Percentiles rank a stretch among this genome's conserved stretches.
Evolutionary conservation across 495 filamentous ascomycete genomes (phyloP).

Genomic region (Penicillium pancosmium): DNA sequence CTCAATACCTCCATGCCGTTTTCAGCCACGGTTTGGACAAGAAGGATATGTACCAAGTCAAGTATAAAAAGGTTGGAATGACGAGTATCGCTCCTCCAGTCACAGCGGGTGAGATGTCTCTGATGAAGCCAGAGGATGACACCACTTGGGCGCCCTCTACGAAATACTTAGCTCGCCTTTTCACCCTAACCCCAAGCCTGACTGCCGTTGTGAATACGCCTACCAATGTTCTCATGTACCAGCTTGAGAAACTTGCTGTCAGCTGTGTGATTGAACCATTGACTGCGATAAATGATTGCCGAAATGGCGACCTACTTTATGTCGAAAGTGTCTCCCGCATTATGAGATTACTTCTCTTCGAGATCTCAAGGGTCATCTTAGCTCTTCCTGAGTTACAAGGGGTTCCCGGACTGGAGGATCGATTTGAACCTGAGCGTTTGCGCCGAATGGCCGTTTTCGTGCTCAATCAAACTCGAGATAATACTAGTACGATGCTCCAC

Average conservation of each 20-base stretch:
- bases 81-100: constrained; percentile 59
- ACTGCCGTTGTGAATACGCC: constrained; percentile 50
- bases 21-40: constrained; percentile 65
- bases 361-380: constrained; percentile 65
- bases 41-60: constrained; percentile 57
- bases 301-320: constrained; percentile 73
- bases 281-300: constrained; percentile 69
- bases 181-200: constrained; percentile 52
- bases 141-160: constrained; percentile 44
- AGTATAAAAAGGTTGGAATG: constrained; percentile 65
- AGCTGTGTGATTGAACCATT: constrained; percentile 83
- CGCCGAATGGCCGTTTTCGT: constrained; percentile 58
- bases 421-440: constrained; percentile 59
- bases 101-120: constrained; percentile 19
- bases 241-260: constrained; percentile 80
- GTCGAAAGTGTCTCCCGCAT: constrained; percentile 57
- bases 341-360: constrained; percentile 65
- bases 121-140: constrained; percentile 21
- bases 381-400: constrained; percentile 67
- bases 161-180: constrained; percentile 52
- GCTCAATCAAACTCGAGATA: constrained; percentile 62
- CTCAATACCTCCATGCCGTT: constrained; percentile 75
- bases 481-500: constrained; percentile 80
- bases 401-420: constrained; percentile 57
- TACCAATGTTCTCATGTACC: constrained; percentile 50